Evolutionary conservation across 805 yeast species (phyloP).

Genomic region (Teunomyces barrocoloradensis): DNA sequence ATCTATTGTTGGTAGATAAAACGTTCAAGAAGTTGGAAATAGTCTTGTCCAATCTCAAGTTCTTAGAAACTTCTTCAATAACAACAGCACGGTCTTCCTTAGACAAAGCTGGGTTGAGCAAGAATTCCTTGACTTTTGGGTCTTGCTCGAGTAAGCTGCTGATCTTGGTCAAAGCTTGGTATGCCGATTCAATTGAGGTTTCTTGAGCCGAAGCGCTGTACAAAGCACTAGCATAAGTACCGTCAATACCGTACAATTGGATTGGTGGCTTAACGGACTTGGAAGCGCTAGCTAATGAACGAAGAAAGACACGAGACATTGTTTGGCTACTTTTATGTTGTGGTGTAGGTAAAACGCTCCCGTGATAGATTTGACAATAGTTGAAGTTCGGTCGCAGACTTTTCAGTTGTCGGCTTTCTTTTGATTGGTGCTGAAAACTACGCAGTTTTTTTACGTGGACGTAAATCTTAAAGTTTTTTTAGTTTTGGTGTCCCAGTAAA

Average conservation of each 20-base stretch:
- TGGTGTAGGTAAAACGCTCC: slow-evolving; percentile 3
- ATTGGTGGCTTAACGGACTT: slow-evolving; percentile 77
- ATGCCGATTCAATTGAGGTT: slow-evolving; percentile 69
- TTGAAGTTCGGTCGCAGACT: slow-evolving; percentile 4
- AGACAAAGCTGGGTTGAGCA: slow-evolving; percentile 83
- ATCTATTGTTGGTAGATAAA: slow-evolving; percentile 92
- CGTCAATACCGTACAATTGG: slow-evolving; percentile 92
- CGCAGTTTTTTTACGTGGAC: neutral
- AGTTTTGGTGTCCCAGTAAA: no score
- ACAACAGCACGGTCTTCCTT: slow-evolving; percentile 69
- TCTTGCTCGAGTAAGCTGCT: slow-evolving; percentile 58
- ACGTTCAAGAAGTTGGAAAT: slow-evolving; percentile 79
- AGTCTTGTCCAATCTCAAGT: slow-evolving; percentile 58
- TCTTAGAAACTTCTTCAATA: slow-evolving; percentile 54
- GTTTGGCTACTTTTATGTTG: slow-evolving; percentile 5
- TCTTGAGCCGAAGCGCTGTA: slow-evolving; percentile 87
- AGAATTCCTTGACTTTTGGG: slow-evolving; percentile 55
- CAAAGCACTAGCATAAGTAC: slow-evolving; percentile 94
- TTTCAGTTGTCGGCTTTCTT: slow-evolving; percentile 2
- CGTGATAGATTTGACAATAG: slow-evolving; percentile 1
- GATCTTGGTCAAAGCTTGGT: slow-evolving; percentile 61
- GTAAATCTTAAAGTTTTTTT: neutral
- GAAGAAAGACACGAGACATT: slow-evolving; percentile 56
- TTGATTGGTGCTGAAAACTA: slow-evolving; percentile 3
- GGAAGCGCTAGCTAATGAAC: slow-evolving; percentile 73